Evolutionary conservation across 2,329 filamentous ascomycete species (phyloP).

Genomic region (Grosmannia huntii): DNA sequence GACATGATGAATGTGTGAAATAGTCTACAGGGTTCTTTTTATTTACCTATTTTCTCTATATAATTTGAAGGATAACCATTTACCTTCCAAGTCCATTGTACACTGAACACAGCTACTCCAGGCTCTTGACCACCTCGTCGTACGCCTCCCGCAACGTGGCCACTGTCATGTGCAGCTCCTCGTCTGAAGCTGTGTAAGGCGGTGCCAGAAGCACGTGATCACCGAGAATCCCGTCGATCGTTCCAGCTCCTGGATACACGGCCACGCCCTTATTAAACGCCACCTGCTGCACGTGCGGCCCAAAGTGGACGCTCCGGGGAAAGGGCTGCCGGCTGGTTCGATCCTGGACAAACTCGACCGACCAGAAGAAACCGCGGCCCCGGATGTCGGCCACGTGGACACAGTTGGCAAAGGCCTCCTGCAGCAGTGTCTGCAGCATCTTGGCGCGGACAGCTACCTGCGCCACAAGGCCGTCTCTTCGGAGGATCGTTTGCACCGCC

Average conservation of each 20-base stretch:
- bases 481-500: conserved; percentile 47
- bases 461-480: conserved; percentile 40
- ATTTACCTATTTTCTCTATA: not conserved
- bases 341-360: conserved; percentile 27
- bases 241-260: conserved; percentile 51
- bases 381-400: conserved; percentile 45
- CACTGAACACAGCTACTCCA: too few species aligned
- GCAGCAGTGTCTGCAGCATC: conserved; percentile 30
- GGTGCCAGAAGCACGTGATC: conserved; percentile 61
- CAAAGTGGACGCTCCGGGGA: conserved; percentile 16
- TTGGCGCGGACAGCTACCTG: conserved; percentile 44
- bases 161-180: not conserved
- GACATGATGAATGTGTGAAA: not conserved
- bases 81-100: not conserved
- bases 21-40: not conserved
- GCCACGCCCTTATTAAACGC: conserved; percentile 19
- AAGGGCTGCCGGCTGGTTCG: conserved; percentile 20
- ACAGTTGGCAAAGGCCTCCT: conserved; percentile 20
- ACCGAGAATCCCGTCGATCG: conserved; percentile 43
- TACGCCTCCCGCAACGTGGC: not conserved
- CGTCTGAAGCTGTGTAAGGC: conserved; percentile 34
- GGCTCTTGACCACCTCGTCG: not conserved
- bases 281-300: conserved; percentile 18
- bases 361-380: conserved; percentile 46
- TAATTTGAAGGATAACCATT: too few species aligned